phyloP scores from a whole-genome alignment of 768 basidiomycete species.

The Mycena latifolia region DNA sequence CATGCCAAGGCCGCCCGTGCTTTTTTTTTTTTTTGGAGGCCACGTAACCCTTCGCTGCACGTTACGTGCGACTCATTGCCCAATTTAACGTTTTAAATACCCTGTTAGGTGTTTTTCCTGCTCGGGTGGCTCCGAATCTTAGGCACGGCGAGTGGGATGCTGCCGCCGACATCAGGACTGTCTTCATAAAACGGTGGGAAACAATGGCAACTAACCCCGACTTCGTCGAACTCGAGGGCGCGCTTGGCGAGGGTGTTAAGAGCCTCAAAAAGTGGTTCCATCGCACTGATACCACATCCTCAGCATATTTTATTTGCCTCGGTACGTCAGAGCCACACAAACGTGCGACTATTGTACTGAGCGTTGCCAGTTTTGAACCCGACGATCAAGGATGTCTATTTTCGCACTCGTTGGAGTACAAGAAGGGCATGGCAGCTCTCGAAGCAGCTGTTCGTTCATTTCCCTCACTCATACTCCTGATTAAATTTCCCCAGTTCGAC shows the following conservation, averaged over 20 bases:
- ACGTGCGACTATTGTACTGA: too few relatives aligned
- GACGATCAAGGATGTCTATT: neutral
- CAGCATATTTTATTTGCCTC: conserved; percentile 25
- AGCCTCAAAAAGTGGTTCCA: conserved; percentile 21
- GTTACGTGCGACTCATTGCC: too few relatives aligned
- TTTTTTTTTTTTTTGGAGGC: too few relatives aligned
- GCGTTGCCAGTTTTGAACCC: neutral
- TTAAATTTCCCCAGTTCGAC: too few relatives aligned
- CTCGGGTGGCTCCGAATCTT: too few relatives aligned
- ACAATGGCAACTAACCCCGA: conserved; percentile 6
- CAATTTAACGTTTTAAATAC: too few relatives aligned
- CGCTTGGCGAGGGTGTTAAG: conserved; percentile 3
- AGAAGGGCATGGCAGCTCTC: neutral
- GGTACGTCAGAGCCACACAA: neutral
- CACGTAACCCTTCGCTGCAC: too few relatives aligned
- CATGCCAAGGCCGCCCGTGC: too few relatives aligned
- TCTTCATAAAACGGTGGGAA: conserved; percentile 11
- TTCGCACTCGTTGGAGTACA: neutral
- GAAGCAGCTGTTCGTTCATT: neutral
- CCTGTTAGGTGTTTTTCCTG: too few relatives aligned
- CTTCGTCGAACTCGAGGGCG: conserved; percentile 2
- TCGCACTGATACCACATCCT: conserved; percentile 6
- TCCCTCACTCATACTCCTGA: neutral
- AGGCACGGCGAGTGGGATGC: neutral
- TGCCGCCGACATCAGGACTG: neutral